These are phyloP conservation scores for Cladophialophora immunda DNA, from an alignment of 2,329 filamentous ascomycete species.

Conservation along the genomic window DNA sequence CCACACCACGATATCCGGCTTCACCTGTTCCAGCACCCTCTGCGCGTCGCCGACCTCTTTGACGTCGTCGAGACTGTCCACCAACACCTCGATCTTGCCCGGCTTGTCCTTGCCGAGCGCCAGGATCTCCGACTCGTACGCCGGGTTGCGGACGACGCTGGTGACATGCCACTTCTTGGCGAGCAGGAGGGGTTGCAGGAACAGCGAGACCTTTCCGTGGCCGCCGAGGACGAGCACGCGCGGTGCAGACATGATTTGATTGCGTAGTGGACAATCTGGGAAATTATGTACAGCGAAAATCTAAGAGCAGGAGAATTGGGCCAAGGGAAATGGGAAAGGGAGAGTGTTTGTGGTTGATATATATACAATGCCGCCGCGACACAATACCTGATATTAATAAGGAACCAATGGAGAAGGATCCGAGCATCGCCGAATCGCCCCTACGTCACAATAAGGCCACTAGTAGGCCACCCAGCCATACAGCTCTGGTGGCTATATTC, in stretches of 20 bases:
- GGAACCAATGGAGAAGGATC: too few species aligned
- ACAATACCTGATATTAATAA: too few species aligned
- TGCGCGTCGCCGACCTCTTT: conserved; percentile 69
- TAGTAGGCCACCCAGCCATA: too few species aligned
- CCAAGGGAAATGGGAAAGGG: too few species aligned
- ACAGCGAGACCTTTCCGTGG: conserved; percentile 79
- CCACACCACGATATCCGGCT: conserved; percentile 58
- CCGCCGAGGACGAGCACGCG: conserved; percentile 79
- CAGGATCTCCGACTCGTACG: conserved; percentile 71
- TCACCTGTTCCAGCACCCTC: conserved; percentile 61
- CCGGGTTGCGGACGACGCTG: conserved; percentile 77
- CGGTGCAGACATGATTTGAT: conserved; percentile 39
- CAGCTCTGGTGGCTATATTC: too few species aligned
- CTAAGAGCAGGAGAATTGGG: too few species aligned
- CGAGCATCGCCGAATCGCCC: too few species aligned
- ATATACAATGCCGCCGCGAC: too few species aligned
- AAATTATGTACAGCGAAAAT: too few species aligned
- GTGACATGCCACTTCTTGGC: conserved; percentile 79
- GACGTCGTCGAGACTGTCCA: conserved; percentile 76
- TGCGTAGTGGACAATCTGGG: too few species aligned
- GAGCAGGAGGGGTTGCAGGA: conserved; percentile 79
- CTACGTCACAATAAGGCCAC: too few species aligned
- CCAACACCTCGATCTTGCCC: conserved; percentile 73
- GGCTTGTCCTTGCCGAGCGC: conserved; percentile 66
- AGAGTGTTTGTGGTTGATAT: too few species aligned